phyloP scores from a whole-genome alignment of 306 rosid genomes.

The Vicia sativa region DNA sequence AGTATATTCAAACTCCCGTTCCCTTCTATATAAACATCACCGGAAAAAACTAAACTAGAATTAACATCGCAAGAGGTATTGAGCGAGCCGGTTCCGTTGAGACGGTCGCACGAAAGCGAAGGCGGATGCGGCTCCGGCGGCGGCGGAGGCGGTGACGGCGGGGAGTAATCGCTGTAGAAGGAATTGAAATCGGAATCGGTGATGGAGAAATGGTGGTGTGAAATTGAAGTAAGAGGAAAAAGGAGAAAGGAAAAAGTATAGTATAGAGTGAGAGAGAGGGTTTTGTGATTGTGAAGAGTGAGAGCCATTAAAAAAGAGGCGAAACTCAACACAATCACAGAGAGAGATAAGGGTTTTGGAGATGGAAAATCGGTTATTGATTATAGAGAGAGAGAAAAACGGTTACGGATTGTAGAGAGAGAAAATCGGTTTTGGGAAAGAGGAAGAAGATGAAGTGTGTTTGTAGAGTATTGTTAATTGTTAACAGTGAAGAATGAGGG shows the following conservation, averaged over 20 bases:
- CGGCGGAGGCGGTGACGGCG: conserved; percentile 89
- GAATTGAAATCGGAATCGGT: conserved; percentile 49
- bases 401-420: neutral
- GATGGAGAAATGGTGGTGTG: conserved; percentile 57
- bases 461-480: too few relatives aligned
- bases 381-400: neutral
- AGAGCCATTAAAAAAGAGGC: conserved; percentile 60
- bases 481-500: too few relatives aligned
- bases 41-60: conserved; percentile 56
- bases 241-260: conserved; percentile 21
- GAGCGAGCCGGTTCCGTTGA: conserved; percentile 73
- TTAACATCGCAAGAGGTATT: conserved; percentile 60
- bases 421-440: neutral
- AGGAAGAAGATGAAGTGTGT: too few relatives aligned
- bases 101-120: conserved; percentile 68
- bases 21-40: conserved; percentile 78
- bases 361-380: neutral
- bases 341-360: conserved; percentile 11
- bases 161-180: conserved; percentile 69
- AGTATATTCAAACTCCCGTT: conserved; percentile 70
- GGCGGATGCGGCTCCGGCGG: conserved; percentile 84
- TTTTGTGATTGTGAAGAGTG: conserved; percentile 40
- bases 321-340: conserved; percentile 42
- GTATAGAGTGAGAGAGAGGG: conserved; percentile 35
- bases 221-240: conserved; percentile 29